Evolutionary conservation across 345 rosid species (phyloP).

Genomic region (Murraya paniculata): DNA sequence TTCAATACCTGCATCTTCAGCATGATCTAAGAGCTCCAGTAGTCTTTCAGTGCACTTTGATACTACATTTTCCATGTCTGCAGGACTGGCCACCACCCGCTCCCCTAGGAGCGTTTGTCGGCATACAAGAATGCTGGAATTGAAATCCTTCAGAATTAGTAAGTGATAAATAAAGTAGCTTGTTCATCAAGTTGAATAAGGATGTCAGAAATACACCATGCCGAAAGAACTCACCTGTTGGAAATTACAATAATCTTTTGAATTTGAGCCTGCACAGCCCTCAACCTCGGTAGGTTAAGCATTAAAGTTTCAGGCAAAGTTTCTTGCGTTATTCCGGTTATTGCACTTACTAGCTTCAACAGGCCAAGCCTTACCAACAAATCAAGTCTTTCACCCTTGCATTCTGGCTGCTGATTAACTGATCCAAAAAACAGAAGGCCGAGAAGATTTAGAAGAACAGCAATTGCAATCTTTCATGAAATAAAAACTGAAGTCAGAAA

Average conservation of each 20-base stretch:
- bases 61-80: constrained; percentile 53
- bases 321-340: constrained; percentile 58
- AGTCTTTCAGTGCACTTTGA: constrained; percentile 42
- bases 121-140: constrained; percentile 74
- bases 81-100: constrained; percentile 37
- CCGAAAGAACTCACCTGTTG: constrained; percentile 43
- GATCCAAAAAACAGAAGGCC: constrained; percentile 16
- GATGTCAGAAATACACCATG: no score
- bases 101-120: constrained; percentile 67
- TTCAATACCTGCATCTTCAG: constrained; percentile 49
- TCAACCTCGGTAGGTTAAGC: constrained; percentile 67
- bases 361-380: constrained; percentile 70
- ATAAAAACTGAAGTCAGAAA: background rate
- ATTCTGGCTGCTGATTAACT: constrained; percentile 49
- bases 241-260: constrained; percentile 76
- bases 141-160: constrained; percentile 6
- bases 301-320: constrained; percentile 66
- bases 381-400: constrained; percentile 72
- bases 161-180: background rate
- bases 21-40: constrained; percentile 46
- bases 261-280: constrained; percentile 68
- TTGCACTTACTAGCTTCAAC: constrained; percentile 63
- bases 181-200: no score
- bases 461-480: background rate
- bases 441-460: background rate